Percentiles rank a stretch among this genome's conserved stretches.
phyloP scores from a whole-genome alignment of 768 basidiomycete species.

The Leccinum variicolor region DNA sequence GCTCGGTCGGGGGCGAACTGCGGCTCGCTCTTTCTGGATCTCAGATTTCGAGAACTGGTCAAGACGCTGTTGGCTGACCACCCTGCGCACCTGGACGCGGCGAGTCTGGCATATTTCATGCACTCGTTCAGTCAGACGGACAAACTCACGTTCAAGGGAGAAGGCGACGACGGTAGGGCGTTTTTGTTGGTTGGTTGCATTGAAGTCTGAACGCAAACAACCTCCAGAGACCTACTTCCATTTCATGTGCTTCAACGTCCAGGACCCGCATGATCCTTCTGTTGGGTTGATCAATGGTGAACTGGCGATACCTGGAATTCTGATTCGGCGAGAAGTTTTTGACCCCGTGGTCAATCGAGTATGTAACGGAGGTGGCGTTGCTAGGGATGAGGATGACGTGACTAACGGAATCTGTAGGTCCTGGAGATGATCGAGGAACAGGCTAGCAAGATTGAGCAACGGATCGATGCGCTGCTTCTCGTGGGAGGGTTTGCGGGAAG shows the following conservation, averaged over 20 bases:
- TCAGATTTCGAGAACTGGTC: conserved; percentile 81
- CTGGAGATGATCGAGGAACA: conserved; percentile 78
- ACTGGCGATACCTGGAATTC: conserved; percentile 74
- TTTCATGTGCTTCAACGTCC: conserved; percentile 87
- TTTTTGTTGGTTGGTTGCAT: conserved; percentile 12
- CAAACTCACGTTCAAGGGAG: conserved; percentile 73
- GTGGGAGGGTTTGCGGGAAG: conserved; percentile 89
- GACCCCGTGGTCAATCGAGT: conserved; percentile 85
- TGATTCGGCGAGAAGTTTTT: conserved; percentile 80
- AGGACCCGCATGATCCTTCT: conserved; percentile 74
- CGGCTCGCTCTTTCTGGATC: conserved; percentile 83
- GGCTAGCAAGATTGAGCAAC: conserved; percentile 59
- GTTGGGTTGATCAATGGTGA: conserved; percentile 84
- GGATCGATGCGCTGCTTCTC: conserved; percentile 79
- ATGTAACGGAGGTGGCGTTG: conserved; percentile 16
- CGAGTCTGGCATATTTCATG: conserved; percentile 85
- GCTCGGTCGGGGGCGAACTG: conserved; percentile 86
- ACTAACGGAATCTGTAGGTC: conserved; percentile 45
- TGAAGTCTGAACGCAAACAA: conserved; percentile 5
- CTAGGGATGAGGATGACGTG: conserved; percentile 1
- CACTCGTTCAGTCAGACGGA: conserved; percentile 88
- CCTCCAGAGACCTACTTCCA: conserved; percentile 73
- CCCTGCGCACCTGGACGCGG: conserved; percentile 77
- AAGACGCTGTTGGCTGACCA: conserved; percentile 76
- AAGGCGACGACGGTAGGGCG: conserved; percentile 64